Conservation (phyloP, 495 filamentous ascomycete genomes). For the Xanthoparmelia taractica region DNA sequence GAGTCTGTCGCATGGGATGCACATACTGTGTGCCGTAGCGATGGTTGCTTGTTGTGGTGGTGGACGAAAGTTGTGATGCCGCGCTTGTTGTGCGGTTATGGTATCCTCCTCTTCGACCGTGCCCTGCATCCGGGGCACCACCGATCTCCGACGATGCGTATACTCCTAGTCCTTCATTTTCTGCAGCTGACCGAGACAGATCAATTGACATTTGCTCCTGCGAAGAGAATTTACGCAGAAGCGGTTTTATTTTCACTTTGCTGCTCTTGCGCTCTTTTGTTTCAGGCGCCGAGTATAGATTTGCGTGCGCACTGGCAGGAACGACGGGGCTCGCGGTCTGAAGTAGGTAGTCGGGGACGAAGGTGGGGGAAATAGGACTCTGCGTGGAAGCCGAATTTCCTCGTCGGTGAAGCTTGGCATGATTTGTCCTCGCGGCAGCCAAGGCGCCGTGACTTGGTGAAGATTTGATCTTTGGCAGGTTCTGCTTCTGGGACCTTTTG, state of each 20-base stretch:
- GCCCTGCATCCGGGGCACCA: constrained; percentile 31
- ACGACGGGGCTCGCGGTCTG: constrained; percentile 19
- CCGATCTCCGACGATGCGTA: constrained; percentile 43
- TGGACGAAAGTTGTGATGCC: constrained; percentile 48
- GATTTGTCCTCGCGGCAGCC: constrained; percentile 17
- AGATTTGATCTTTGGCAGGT: constrained; percentile 26
- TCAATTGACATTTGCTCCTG: constrained; percentile 46
- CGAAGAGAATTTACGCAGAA: constrained; percentile 47
- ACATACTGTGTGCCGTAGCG: constrained; percentile 47
- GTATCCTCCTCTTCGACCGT: constrained; percentile 33
- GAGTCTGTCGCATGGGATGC: constrained; percentile 54
- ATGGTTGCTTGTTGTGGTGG: constrained; percentile 37
- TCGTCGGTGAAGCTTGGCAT: constrained; percentile 16
- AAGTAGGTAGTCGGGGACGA: constrained; percentile 19
- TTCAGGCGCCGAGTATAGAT: constrained; percentile 11
- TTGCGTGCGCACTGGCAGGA: constrained; percentile 18
- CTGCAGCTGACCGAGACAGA: constrained; percentile 46
- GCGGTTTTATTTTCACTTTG: constrained; percentile 48
- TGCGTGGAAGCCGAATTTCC: constrained; percentile 10
- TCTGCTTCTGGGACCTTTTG: constrained; percentile 11
- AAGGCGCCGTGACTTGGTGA: constrained; percentile 23
- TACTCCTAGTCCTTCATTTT: constrained; percentile 51
- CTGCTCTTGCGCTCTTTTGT: constrained; percentile 18
- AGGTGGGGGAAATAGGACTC: constrained; percentile 20
- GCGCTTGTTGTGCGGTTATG: constrained; percentile 51